A percentile compares a stretch with the other conserved stretches of the same genome.
Conservation (phyloP, 164 flowering plant species). For the Stephania japonica region DNA sequence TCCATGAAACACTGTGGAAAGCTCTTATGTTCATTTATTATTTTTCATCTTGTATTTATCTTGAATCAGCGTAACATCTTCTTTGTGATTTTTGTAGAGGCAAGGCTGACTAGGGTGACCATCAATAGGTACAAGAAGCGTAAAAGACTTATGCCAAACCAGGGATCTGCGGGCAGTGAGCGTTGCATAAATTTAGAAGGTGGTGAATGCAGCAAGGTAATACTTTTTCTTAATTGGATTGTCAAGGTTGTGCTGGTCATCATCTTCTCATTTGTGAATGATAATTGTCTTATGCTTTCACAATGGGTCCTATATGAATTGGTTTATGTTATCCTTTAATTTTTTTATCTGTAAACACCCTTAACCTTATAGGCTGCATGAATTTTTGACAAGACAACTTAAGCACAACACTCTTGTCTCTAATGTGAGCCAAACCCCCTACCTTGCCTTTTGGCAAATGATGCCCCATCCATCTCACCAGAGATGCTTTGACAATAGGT, state of each 20-base stretch:
- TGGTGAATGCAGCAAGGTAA: slow-evolving; percentile 8
- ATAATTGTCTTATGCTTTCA: background rate
- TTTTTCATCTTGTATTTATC: background rate
- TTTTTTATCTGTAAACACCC: background rate
- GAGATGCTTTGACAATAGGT: too few species aligned
- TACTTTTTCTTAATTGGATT: background rate
- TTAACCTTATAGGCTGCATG: background rate
- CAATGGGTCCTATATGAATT: background rate
- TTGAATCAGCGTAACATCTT: background rate
- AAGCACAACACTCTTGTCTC: too few species aligned
- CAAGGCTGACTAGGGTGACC: slow-evolving; percentile 16
- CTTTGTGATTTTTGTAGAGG: slow-evolving; percentile 5
- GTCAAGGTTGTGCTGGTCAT: background rate
- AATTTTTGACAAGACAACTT: too few species aligned
- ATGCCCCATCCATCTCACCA: too few species aligned
- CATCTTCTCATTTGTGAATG: too few species aligned
- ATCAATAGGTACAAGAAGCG: slow-evolving; percentile 19
- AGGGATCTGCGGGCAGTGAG: slow-evolving; percentile 19
- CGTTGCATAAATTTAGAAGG: slow-evolving; percentile 13
- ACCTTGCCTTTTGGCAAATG: too few species aligned
- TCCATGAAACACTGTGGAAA: too few species aligned
- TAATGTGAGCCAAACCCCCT: too few species aligned
- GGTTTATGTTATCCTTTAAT: background rate
- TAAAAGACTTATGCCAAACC: slow-evolving; percentile 17
- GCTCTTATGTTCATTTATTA: background rate